Base-by-base conservation (phyloP, 192 early-diverging fungal genomes). In the Backusella psychrophila region DNA sequence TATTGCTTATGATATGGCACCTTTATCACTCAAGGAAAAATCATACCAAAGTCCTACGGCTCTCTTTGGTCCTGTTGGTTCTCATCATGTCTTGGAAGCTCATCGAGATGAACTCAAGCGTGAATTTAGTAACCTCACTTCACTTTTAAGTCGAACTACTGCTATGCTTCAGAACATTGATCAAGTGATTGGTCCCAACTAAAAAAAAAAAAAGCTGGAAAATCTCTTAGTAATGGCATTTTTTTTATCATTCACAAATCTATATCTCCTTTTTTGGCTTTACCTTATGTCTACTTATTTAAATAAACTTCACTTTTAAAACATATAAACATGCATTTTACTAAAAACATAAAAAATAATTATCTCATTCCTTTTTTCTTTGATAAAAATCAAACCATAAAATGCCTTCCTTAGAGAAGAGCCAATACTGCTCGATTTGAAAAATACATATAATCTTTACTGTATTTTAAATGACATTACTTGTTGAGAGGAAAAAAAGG, bases 31-130 rank as follows among this genome's bases (percentile, higher is more conserved):
- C 23, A 63, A 63, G 56, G 11, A 63, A 63, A 63, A 63, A 11
- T 4, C 56, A 4, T 23, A 3, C 7, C 53, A 56, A 23, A 56
- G 8, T 56, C 23, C 19, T 29, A 17, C 21, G 6, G 9, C 41
- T 31, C 21, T 71, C 9, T 71, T 71, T n/a, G 17, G 19, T 71
- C 35, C 70, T 26, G 8, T 36, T 69, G 38, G 11, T 19, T 21
- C 21, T 14, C 77, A 84, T 31, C 78, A 86, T 72, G 78, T 85
- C 11, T 77, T 90, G 12, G 80, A 87, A 74, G 84, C 87, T 70
- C 87, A 88, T 72, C 79, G 87, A 15, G 82, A 88, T 71, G 87
- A 90, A 65, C 68, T 90, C 23, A 86, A 87, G 59, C 77, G 86
- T 19, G 86, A 90, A 75, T 86, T 90, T 5, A 76, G 84, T 11